Evolutionary conservation across 805 yeast genomes (phyloP).

Genomic region (Pichia phayaonensis): DNA sequence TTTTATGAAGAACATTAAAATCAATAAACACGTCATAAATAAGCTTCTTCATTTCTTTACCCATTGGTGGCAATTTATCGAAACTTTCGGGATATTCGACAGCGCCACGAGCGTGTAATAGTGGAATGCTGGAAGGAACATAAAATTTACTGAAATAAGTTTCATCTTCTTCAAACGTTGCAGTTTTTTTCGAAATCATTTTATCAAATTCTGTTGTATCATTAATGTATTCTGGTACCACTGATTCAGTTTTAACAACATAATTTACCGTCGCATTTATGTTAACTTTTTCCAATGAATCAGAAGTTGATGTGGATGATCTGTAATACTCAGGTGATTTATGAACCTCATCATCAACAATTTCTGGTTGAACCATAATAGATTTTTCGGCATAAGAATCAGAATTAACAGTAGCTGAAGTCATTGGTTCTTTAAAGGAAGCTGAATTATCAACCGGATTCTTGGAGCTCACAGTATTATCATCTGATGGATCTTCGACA

Average conservation of each 20-base stretch:
- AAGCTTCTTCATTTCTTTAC: constrained; percentile 22
- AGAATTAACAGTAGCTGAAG: not conserved
- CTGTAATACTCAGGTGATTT: not conserved
- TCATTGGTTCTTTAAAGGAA: not conserved
- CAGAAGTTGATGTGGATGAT: not conserved
- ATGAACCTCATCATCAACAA: not conserved
- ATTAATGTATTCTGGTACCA: constrained; percentile 1
- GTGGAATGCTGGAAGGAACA: constrained; percentile 21
- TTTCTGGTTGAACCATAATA: not conserved
- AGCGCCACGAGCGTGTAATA: constrained; percentile 14
- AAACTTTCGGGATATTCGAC: constrained; percentile 19
- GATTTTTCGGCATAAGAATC: not conserved
- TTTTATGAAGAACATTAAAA: constrained; percentile 19
- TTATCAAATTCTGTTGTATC: constrained; percentile 2
- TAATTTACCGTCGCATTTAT: not conserved
- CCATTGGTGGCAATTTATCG: constrained; percentile 11
- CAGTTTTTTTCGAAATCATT: not conserved
- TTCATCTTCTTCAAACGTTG: constrained; percentile 21
- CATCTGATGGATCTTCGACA: not conserved
- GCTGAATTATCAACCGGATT: not conserved
- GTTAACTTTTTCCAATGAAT: not conserved
- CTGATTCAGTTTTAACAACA: not conserved
- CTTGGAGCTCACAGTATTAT: not conserved
- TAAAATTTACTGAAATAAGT: constrained; percentile 17
- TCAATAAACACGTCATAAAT: constrained; percentile 26